Percentiles rank a stretch among this genome's conserved stretches.
phyloP scores from a whole-genome alignment of 2,329 filamentous ascomycete genomes.

The Sclerotinia trifoliorum region DNA sequence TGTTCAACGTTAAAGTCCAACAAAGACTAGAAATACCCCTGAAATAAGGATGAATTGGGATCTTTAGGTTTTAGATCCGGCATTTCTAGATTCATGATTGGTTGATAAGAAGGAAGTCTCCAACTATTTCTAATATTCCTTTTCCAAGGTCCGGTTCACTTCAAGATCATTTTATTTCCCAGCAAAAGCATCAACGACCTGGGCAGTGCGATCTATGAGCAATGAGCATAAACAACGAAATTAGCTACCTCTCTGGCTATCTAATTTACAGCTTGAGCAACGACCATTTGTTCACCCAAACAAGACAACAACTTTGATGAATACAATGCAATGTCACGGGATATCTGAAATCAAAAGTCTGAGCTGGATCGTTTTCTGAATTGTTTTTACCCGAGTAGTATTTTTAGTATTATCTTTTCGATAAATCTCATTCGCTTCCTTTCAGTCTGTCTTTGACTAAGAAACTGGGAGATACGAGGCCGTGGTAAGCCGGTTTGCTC shows the following conservation, averaged over 20 bases:
- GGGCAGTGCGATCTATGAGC: not conserved
- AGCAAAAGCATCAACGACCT: too few species aligned
- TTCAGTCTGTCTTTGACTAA: not conserved
- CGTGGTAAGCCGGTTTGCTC: not conserved
- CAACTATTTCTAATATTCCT: slow-evolving; percentile 4
- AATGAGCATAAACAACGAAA: not conserved
- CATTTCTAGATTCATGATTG: not conserved
- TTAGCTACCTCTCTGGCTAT: not conserved
- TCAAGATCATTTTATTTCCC: not conserved
- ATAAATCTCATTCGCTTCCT: not conserved
- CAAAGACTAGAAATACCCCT: not conserved
- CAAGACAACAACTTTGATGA: not conserved
- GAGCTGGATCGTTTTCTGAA: not conserved
- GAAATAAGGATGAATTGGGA: not conserved
- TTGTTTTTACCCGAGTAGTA: too few species aligned
- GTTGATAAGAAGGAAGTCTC: not conserved
- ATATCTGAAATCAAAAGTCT: not conserved
- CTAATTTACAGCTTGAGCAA: not conserved
- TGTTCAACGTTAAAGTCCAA: not conserved
- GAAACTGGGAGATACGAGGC: not conserved
- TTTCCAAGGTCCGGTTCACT: slow-evolving; percentile 12
- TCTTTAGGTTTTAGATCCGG: not conserved
- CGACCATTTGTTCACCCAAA: not conserved
- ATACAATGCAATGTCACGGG: not conserved
- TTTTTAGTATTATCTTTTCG: not conserved